A percentile compares a stretch with the other conserved stretches of the same genome.
These are phyloP conservation scores for Pisolithus albus DNA, from an alignment of 768 basidiomycete species.

Conservation along the genomic window DNA sequence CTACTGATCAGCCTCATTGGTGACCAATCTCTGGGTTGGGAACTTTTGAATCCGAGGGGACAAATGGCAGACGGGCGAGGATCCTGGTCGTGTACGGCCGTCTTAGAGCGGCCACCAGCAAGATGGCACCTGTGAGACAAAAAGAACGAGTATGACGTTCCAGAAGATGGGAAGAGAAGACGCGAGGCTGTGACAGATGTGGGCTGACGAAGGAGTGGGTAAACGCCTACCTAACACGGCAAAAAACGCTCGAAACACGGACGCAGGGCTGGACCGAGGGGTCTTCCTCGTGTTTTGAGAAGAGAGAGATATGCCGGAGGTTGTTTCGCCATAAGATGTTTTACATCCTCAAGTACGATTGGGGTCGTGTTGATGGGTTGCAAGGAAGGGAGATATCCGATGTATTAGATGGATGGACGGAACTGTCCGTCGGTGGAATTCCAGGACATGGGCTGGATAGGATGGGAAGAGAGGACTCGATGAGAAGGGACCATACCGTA, in stretches of 20 bases:
- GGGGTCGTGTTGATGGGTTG: too few relatives aligned
- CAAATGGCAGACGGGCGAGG: too few relatives aligned
- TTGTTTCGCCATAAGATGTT: neutral
- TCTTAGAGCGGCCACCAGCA: too few relatives aligned
- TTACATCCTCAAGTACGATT: neutral
- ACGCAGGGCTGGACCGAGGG: neutral
- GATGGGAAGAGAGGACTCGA: neutral
- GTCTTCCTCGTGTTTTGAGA: neutral
- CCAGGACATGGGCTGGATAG: neutral
- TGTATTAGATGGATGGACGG: neutral
- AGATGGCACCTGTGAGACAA: neutral
- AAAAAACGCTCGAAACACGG: neutral
- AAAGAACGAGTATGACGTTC: neutral
- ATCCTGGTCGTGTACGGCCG: too few relatives aligned
- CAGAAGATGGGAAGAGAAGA: neutral
- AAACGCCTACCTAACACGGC: neutral
- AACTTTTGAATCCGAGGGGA: too few relatives aligned
- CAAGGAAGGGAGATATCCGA: neutral
- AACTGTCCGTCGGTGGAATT: neutral
- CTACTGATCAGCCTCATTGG: too few relatives aligned
- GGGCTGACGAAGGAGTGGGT: neutral
- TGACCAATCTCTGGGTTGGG: too few relatives aligned
- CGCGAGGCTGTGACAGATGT: neutral
- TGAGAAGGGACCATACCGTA: neutral
- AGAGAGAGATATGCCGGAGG: neutral